phyloP scores from a whole-genome alignment of 2,329 filamentous ascomycete genomes.

The Sarocladium strictum region DNA sequence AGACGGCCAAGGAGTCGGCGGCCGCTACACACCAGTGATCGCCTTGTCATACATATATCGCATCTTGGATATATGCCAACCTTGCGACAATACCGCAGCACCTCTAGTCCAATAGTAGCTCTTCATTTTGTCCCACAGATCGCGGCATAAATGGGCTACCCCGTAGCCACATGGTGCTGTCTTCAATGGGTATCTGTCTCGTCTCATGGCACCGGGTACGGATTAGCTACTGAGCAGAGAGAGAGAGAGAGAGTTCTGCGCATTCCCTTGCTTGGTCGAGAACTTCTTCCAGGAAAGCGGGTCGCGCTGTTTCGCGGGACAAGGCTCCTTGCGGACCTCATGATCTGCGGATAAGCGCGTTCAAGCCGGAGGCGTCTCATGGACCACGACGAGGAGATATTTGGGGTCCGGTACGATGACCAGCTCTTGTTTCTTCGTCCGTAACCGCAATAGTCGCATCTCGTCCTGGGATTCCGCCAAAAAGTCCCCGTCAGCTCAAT shows the following conservation, averaged over 20 bases:
- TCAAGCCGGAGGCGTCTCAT: slow-evolving; percentile 70
- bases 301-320: not conserved
- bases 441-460: slow-evolving; percentile 65
- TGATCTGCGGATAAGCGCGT: not conserved
- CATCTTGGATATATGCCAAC: slow-evolving; percentile 1
- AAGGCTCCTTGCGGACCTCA: not conserved
- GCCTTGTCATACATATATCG: not conserved
- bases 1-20: not conserved
- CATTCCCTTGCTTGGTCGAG: not conserved
- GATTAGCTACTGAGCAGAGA: not conserved
- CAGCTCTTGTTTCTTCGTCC: slow-evolving; percentile 80
- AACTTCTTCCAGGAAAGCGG: not conserved
- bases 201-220: not conserved
- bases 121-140: not conserved
- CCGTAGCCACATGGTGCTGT: not conserved
- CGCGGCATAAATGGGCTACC: not conserved
- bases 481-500: not conserved
- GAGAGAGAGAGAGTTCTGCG: not conserved
- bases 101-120: not conserved
- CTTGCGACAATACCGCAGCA: not conserved
- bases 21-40: not conserved
- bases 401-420: slow-evolving; percentile 77
- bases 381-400: slow-evolving; percentile 72
- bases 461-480: slow-evolving; percentile 53
- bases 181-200: not conserved